Conservation (phyloP, 2,329 filamentous ascomycete genomes). For the Aspergillus unguis region DNA sequence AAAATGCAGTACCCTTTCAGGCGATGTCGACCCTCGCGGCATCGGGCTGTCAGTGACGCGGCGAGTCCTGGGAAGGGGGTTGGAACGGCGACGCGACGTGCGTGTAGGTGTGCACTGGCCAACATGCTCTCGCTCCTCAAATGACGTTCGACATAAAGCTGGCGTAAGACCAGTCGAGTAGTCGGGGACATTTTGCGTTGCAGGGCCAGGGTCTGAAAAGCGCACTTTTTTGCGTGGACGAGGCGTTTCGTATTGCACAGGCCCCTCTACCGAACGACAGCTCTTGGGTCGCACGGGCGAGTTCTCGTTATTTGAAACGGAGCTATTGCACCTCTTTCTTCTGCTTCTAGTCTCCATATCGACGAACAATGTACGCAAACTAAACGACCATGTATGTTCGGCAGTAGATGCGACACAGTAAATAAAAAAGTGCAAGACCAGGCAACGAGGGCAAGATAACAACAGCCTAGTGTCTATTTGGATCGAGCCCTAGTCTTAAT, state of each 20-base stretch:
- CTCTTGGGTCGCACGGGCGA: conserved; percentile 6
- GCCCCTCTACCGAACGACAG: conserved; percentile 1
- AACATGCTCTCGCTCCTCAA: conserved; percentile 27
- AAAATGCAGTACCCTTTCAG: conserved; percentile 41
- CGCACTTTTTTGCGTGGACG: conserved; percentile 43
- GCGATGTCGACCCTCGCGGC: conserved; percentile 17
- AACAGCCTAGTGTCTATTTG: background rate
- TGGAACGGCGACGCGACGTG: conserved; percentile 31
- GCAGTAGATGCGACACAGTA: background rate
- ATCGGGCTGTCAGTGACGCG: conserved; percentile 21
- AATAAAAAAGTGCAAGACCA: background rate
- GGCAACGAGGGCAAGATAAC: conserved; percentile 7
- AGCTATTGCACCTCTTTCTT: conserved; percentile 28
- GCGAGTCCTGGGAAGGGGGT: conserved; percentile 28
- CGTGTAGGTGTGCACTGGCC: conserved; percentile 29
- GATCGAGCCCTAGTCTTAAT: conserved; percentile 12
- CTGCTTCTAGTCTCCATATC: conserved; percentile 26
- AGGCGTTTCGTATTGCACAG: conserved; percentile 24
- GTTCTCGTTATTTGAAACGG: conserved; percentile 9
- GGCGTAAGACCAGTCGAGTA: conserved; percentile 46
- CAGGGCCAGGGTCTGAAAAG: conserved; percentile 44
- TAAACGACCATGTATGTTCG: background rate
- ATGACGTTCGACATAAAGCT: conserved; percentile 38
- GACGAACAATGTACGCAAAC: background rate
- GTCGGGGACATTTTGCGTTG: conserved; percentile 17